phyloP scores from a whole-genome alignment of 2,329 filamentous ascomycete species.

The Aspergillus sergii region DNA sequence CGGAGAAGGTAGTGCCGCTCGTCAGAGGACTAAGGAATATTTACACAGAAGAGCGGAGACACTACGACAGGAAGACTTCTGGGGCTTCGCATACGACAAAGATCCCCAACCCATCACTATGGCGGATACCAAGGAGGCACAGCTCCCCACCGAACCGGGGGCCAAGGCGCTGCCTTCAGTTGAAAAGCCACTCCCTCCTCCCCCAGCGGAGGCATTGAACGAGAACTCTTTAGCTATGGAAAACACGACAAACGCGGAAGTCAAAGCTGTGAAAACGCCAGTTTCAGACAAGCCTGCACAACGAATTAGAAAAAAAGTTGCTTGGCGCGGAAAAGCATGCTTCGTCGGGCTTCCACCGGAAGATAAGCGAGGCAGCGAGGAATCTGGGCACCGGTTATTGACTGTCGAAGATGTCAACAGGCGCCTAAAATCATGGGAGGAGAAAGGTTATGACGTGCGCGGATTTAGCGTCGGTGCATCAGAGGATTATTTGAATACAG shows the following conservation, averaged over 20 bases:
- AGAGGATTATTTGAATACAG: constrained; percentile 29
- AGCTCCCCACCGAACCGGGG: constrained; percentile 23
- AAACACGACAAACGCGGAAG: constrained; percentile 15
- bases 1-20: constrained; percentile 22
- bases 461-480: constrained; percentile 42
- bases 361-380: constrained; percentile 62
- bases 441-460: constrained; percentile 46
- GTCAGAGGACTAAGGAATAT: constrained; percentile 35
- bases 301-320: constrained; percentile 67
- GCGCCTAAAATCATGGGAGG: constrained; percentile 44
- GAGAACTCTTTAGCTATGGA: constrained; percentile 12
- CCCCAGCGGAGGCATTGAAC: constrained; percentile 25
- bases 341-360: constrained; percentile 70
- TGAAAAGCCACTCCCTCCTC: constrained; percentile 47
- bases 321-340: constrained; percentile 75
- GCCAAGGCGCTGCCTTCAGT: constrained; percentile 26
- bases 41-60: constrained; percentile 44
- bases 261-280: constrained; percentile 17
- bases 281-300: constrained; percentile 25
- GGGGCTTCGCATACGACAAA: constrained; percentile 48
- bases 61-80: constrained; percentile 48
- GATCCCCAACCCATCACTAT: constrained; percentile 37
- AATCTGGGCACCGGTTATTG: constrained; percentile 40
- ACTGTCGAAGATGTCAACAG: constrained; percentile 42
- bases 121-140: constrained; percentile 33